Percentiles rank a stretch among this genome's conserved stretches.
Conservation (phyloP, 805 yeast genomes). For the Cyberlindnera petersonii region DNA sequence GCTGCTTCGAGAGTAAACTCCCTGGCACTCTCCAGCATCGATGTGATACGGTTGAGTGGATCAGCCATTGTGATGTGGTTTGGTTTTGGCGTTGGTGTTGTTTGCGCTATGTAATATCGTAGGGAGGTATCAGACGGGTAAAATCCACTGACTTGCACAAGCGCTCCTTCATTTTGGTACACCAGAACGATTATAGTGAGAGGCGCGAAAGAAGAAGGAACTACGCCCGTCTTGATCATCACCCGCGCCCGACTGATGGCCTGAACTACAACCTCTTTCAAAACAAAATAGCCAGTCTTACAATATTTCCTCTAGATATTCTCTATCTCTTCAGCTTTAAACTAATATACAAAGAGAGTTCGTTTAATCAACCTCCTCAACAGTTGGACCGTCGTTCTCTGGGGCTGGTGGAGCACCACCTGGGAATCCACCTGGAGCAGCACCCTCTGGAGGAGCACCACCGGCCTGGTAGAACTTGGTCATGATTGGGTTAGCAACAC, state of each 20-base stretch:
- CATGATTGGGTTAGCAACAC: constrained; percentile 93
- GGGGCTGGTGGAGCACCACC: constrained; percentile 51
- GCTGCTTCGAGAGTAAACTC: constrained; percentile 82
- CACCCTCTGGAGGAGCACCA: constrained; percentile 65
- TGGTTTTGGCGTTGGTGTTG: too few relatives aligned
- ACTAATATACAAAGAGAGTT: constrained; percentile 1
- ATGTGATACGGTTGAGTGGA: constrained; percentile 57
- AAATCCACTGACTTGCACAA: too few relatives aligned
- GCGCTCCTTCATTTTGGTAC: too few relatives aligned
- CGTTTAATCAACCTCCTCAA: constrained; percentile 71
- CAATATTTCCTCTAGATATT: neutral
- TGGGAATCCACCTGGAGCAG: constrained; percentile 48
- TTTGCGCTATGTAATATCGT: too few relatives aligned
- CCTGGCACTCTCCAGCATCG: constrained; percentile 75
- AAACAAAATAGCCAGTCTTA: too few relatives aligned
- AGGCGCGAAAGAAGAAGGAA: too few relatives aligned
- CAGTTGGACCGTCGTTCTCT: constrained; percentile 59
- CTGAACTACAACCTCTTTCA: too few relatives aligned
- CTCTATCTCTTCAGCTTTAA: neutral
- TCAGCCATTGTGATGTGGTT: constrained; percentile 47
- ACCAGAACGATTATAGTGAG: too few relatives aligned
- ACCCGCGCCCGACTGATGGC: too few relatives aligned
- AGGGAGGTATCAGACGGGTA: too few relatives aligned
- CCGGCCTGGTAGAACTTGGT: constrained; percentile 96
- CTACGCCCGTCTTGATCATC: too few relatives aligned